Evolutionary conservation across 1,284 basidiomycete genomes (phyloP).

Genomic region (Sporisorium sorghi): DNA sequence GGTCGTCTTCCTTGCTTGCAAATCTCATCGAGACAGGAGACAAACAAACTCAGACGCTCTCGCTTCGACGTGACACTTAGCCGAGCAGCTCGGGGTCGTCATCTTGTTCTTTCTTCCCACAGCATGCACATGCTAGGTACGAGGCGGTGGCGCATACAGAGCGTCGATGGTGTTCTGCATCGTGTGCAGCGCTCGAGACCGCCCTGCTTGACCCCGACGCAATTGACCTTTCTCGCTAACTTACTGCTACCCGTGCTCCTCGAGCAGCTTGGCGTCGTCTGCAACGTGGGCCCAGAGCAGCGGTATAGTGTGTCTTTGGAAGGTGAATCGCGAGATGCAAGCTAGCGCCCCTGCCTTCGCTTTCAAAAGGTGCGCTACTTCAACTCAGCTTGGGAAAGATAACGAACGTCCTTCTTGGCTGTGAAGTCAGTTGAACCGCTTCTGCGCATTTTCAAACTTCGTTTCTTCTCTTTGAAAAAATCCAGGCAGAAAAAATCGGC

Average conservation of each 20-base stretch:
- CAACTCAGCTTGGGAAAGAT: too few relatives aligned
- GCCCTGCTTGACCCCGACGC: too few relatives aligned
- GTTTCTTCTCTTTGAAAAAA: too few relatives aligned
- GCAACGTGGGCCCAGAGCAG: background rate
- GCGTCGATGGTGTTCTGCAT: background rate
- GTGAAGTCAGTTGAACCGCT: too few relatives aligned
- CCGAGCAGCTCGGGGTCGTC: background rate
- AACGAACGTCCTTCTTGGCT: too few relatives aligned
- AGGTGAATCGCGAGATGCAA: background rate
- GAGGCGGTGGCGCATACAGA: background rate
- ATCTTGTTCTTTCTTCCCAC: background rate
- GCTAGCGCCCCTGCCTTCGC: background rate
- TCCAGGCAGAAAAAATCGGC: too few relatives aligned
- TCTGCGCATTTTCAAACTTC: too few relatives aligned
- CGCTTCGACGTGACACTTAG: background rate
- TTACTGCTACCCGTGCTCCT: too few relatives aligned
- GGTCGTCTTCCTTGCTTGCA: background rate
- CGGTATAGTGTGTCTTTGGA: background rate
- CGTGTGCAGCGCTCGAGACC: background rate
- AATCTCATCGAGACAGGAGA: background rate
- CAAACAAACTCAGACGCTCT: conserved; percentile 3
- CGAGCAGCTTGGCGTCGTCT: background rate
- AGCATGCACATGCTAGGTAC: background rate
- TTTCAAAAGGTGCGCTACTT: too few relatives aligned
- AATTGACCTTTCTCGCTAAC: background rate